Base-by-base conservation (phyloP, 768 basidiomycete species). In the Psilocybe cyanescens region DNA sequence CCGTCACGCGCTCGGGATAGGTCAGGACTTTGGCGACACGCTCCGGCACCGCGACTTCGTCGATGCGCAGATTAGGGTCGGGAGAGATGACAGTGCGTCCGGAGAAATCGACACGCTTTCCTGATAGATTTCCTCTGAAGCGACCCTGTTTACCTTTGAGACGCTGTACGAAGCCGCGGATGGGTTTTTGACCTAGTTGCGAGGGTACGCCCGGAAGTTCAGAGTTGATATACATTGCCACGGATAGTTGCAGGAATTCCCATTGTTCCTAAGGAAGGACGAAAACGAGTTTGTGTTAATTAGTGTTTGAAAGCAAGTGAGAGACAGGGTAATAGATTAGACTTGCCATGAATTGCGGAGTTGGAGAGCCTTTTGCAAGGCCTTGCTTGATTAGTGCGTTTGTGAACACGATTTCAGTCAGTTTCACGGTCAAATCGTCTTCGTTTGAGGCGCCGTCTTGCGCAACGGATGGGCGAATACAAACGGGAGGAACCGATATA, bases 101-200 rank as follows among this genome's bases (percentile, higher is more conserved):
- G 0, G 96, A 98, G 72, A 99, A 99, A 73, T 99, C 97, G 65
- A 99, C 97, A 74, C 97, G 95, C 75, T 99, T 99, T 64, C 97
- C 97, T 0, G 96, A 98, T 7, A 99, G 82, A 72, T 99, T 99
- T 19, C 97, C 97, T 72, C 97, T 86, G 78, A 99, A 99, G 50
- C 97, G 95, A 68, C 97, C 97, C 73, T 99, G 97, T 72, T 99
- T 99, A 39, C 97, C 97, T 78, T 99, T 99, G 53, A 99, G 79
- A 3, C 97, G 92, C 70, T 99, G 97, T 48, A 97, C 97, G 72
- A 99, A 97, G 14, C 97, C 97, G 57, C 97, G 89, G 67, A 97
- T 97, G 8, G 97, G 97, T 69, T 97, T 97, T 73, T 92, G 89
- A 46, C 92, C 92, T 71, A 87, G 84, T 73, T 92, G 89, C 3